Percentiles rank a stretch among this genome's conserved stretches.
phyloP scores from a whole-genome alignment of 2,329 filamentous ascomycete genomes.

The Verticillium alfalfae region DNA sequence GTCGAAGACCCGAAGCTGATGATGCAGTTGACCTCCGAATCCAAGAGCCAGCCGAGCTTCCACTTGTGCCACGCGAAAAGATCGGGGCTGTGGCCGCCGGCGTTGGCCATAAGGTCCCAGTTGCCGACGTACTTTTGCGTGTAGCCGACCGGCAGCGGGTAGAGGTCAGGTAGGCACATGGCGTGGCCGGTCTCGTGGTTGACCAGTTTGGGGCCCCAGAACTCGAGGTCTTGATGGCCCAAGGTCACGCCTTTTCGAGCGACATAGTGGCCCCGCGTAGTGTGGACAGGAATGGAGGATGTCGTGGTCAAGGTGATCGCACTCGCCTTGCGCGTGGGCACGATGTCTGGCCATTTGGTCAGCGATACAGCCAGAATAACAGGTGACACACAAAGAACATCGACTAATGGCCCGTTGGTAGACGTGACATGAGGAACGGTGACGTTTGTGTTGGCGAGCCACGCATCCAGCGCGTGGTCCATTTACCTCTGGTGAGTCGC shows the following conservation, averaged over 20 bases:
- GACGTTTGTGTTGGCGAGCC: slow-evolving; percentile 6
- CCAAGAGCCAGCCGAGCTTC: slow-evolving; percentile 28
- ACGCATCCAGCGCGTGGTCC: slow-evolving; percentile 21
- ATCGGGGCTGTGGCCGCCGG: slow-evolving; percentile 25
- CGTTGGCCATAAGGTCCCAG: slow-evolving; percentile 29
- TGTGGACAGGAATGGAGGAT: slow-evolving; percentile 15
- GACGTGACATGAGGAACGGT: slow-evolving; percentile 3
- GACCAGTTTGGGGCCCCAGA: slow-evolving; percentile 25
- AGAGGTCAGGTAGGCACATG: slow-evolving; percentile 30
- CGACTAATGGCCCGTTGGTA: slow-evolving; percentile 8
- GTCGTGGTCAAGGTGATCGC: slow-evolving; percentile 20
- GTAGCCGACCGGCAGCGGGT: slow-evolving; percentile 19
- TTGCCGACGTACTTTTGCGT: slow-evolving; percentile 25
- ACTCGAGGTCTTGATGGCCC: slow-evolving; percentile 21
- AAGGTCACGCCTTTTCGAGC: slow-evolving; percentile 25
- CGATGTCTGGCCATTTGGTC: slow-evolving; percentile 9
- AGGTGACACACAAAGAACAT: slow-evolving; percentile 16
- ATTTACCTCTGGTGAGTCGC: slow-evolving; percentile 19
- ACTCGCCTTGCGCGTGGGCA: slow-evolving; percentile 17
- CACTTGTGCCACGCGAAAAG: slow-evolving; percentile 33
- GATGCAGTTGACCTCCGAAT: slow-evolving; percentile 25
- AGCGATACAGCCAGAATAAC: too few species aligned
- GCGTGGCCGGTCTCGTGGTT: slow-evolving; percentile 32
- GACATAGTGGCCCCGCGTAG: slow-evolving; percentile 15
- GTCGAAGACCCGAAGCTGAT: slow-evolving; percentile 14